Percentiles rank a stretch among this genome's conserved stretches.
These are phyloP conservation scores for Tetradesmus obliquus DNA, from an alignment of 139 green algal species.

Conservation along the genomic window DNA sequence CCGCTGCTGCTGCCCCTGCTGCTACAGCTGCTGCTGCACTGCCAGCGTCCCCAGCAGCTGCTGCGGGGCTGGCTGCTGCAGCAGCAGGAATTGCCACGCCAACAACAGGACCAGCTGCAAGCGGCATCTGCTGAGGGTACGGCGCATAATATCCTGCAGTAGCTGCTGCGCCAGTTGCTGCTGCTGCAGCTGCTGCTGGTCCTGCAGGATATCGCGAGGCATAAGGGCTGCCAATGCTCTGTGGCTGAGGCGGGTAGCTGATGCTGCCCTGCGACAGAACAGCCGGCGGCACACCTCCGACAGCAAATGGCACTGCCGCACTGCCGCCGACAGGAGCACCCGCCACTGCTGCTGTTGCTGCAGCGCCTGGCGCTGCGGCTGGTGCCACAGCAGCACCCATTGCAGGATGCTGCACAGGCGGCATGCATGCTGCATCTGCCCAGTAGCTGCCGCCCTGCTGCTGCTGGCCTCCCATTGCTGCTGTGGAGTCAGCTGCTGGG, in stretches of 20 bases:
- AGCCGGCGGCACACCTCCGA: not conserved
- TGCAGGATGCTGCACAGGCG: not conserved
- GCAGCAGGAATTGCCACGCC: not conserved
- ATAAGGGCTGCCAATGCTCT: not conserved
- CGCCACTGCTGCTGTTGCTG: not conserved
- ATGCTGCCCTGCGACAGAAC: not conserved
- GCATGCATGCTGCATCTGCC: constrained; percentile 34
- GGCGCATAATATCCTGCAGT: not conserved
- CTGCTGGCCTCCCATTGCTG: not conserved
- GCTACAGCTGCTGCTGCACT: not conserved
- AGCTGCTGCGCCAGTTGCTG: not conserved
- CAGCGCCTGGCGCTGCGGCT: not conserved
- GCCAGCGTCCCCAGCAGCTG: not conserved
- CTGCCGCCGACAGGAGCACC: not conserved
- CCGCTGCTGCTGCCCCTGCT: not conserved
- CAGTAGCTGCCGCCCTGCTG: constrained; percentile 2
- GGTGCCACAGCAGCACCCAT: not conserved
- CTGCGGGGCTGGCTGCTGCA: not conserved
- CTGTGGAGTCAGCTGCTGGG: not conserved
- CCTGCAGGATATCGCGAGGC: not conserved
- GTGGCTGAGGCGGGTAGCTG: not conserved
- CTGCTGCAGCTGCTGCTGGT: not conserved
- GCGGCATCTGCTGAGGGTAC: not conserved
- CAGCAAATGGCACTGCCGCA: not conserved
- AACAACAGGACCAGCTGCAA: constrained; percentile 4